A percentile compares a stretch with the other conserved stretches of the same genome.
These are phyloP conservation scores for Russula sp. DNA, from an alignment of 768 basidiomycete genomes.

Conservation along the genomic window DNA sequence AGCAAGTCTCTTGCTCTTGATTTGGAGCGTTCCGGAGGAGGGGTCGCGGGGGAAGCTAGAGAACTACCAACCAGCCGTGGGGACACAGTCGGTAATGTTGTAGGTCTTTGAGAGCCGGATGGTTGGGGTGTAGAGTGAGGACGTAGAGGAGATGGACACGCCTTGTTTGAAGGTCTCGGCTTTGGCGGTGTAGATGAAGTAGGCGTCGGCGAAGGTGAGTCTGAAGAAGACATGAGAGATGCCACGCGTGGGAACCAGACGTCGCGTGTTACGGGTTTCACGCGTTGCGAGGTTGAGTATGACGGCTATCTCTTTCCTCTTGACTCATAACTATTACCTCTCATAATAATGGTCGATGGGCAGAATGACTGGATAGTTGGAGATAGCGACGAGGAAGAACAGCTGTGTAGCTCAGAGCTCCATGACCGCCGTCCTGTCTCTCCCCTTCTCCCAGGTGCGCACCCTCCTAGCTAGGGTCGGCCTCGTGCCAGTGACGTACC, in stretches of 20 bases:
- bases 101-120: background rate
- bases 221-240: conserved; percentile 11
- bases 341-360: background rate
- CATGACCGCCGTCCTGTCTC: background rate
- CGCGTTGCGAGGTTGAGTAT: background rate
- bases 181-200: conserved; percentile 16
- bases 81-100: background rate
- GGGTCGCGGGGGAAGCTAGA: conserved; percentile 5
- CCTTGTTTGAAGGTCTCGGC: conserved; percentile 14
- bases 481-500: conserved; percentile 15
- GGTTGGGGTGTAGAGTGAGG: conserved; percentile 12
- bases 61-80: background rate
- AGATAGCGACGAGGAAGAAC: conserved; percentile 24
- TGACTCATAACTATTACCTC: background rate
- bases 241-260: too few relatives aligned
- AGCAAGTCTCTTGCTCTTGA: conserved; percentile 65
- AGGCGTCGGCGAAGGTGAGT: conserved; percentile 2
- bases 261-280: background rate
- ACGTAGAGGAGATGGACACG: conserved; percentile 18
- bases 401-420: background rate
- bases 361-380: conserved; percentile 21
- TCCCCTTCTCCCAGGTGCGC: conserved; percentile 13
- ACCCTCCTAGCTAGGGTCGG: conserved; percentile 1
- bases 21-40: conserved; percentile 26
- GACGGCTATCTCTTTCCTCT: background rate